A percentile compares a stretch with the other conserved stretches of the same genome.
Conservation (phyloP, 768 basidiomycete species). For the Boletus edulis region DNA sequence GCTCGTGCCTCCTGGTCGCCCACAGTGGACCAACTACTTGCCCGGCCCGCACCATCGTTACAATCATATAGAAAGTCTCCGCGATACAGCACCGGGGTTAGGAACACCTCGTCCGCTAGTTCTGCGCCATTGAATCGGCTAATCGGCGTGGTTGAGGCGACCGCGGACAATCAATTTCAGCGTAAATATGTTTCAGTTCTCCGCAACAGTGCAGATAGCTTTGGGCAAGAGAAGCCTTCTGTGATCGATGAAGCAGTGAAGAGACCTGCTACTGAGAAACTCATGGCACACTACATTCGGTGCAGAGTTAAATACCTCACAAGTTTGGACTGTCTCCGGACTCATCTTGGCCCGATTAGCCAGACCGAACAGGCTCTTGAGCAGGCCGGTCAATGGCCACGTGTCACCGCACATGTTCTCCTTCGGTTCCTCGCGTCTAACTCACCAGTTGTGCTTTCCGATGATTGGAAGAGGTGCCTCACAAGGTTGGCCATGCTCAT, state of each 20-base stretch:
- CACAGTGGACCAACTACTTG: constrained; percentile 1
- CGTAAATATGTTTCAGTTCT: constrained; percentile 6
- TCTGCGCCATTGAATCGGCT: constrained; percentile 2
- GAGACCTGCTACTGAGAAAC: background rate
- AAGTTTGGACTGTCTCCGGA: background rate
- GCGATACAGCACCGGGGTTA: background rate
- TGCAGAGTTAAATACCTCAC: constrained; percentile 6
- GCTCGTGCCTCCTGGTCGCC: background rate
- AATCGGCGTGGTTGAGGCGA: background rate
- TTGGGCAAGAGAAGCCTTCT: constrained; percentile 2
- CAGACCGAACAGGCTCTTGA: constrained; percentile 16
- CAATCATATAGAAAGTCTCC: background rate
- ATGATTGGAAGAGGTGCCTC: constrained; percentile 33
- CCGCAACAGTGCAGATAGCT: constrained; percentile 1
- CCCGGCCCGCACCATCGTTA: constrained; percentile 1
- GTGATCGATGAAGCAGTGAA: background rate
- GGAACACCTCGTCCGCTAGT: background rate
- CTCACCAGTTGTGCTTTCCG: constrained; percentile 11
- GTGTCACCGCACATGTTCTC: constrained; percentile 30
- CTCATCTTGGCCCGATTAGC: constrained; percentile 12
- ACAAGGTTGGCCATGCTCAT: constrained; percentile 25
- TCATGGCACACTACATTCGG: constrained; percentile 9
- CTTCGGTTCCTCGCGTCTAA: constrained; percentile 31
- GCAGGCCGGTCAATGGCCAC: constrained; percentile 37
- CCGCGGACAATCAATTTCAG: constrained; percentile 12